phyloP scores from a whole-genome alignment of 495 filamentous ascomycete genomes.

The Xylaria intraflava region DNA sequence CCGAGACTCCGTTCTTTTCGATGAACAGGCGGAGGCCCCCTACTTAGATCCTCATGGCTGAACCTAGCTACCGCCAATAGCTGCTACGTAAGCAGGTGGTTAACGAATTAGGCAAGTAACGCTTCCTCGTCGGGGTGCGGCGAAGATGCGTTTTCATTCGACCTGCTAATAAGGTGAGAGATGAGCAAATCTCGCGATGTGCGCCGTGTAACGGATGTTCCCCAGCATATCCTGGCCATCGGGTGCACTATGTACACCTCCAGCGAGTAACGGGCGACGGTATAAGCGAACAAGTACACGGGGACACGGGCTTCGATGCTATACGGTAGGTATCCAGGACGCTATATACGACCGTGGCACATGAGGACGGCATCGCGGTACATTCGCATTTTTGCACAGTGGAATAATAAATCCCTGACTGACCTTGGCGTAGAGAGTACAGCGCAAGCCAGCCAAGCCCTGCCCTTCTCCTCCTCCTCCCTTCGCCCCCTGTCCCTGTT shows the following conservation, averaged over 20 bases:
- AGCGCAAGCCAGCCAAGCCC: background rate
- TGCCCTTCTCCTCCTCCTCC: background rate
- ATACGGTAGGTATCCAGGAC: background rate
- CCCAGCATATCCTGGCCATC: constrained; percentile 3
- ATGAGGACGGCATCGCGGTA: background rate
- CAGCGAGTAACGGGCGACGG: background rate
- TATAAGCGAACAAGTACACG: background rate
- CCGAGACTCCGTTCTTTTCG: background rate
- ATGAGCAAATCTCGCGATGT: constrained; percentile 26
- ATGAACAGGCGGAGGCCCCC: background rate
- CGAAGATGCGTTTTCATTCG: constrained; percentile 18
- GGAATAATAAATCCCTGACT: constrained; percentile 2
- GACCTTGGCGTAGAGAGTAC: background rate
- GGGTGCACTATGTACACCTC: background rate
- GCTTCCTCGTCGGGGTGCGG: no score
- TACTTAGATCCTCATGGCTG: background rate
- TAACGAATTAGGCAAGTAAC: no score
- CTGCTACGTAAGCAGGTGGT: no score
- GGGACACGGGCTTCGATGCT: background rate
- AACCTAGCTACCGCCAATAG: no score
- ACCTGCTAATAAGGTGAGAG: constrained; percentile 23
- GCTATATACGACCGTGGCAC: background rate
- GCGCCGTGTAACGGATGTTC: constrained; percentile 12
- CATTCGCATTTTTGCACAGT: background rate
- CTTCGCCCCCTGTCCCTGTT: background rate